These are phyloP conservation scores for Lavandula angustifolia DNA, from an alignment of 257 asterid species.

Conservation along the genomic window DNA sequence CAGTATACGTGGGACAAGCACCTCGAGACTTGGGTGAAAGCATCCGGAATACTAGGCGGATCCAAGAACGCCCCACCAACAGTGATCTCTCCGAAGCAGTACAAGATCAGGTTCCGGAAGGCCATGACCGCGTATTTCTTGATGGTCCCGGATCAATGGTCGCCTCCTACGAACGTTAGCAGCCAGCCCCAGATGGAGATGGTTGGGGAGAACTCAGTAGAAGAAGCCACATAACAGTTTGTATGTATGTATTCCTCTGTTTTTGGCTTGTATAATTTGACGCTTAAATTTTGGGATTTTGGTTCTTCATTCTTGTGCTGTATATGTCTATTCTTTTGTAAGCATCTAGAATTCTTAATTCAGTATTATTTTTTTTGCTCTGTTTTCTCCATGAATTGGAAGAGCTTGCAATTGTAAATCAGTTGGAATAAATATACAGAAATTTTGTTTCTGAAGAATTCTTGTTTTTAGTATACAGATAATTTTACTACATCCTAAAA, in stretches of 20 bases:
- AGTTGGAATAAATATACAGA: constrained; percentile 22
- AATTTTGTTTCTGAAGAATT: not conserved
- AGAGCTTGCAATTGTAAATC: constrained; percentile 21
- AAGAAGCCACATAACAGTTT: constrained; percentile 35
- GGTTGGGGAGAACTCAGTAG: constrained; percentile 48
- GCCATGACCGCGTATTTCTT: constrained; percentile 93
- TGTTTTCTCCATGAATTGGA: constrained; percentile 15
- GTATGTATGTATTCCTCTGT: constrained; percentile 12
- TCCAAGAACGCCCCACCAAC: constrained; percentile 80
- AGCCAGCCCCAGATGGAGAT: constrained; percentile 68
- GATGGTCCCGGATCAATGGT: constrained; percentile 98
- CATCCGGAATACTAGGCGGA: constrained; percentile 94
- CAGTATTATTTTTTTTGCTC: constrained; percentile 32
- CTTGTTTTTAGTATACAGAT: constrained; percentile 17
- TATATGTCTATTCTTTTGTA: constrained; percentile 52
- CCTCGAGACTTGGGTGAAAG: constrained; percentile 93
- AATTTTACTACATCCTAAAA: constrained; percentile 22
- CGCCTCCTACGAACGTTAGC: constrained; percentile 56
- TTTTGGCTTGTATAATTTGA: constrained; percentile 40
- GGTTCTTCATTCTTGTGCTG: constrained; percentile 27
- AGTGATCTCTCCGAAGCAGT: constrained; percentile 88
- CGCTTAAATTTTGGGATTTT: constrained; percentile 16
- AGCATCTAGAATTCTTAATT: constrained; percentile 27
- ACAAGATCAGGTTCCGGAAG: constrained; percentile 90
- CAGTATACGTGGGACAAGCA: constrained; percentile 99